Conservation (phyloP, 2,329 filamentous ascomycete genomes). For the Hypoxylon sp. region DNA sequence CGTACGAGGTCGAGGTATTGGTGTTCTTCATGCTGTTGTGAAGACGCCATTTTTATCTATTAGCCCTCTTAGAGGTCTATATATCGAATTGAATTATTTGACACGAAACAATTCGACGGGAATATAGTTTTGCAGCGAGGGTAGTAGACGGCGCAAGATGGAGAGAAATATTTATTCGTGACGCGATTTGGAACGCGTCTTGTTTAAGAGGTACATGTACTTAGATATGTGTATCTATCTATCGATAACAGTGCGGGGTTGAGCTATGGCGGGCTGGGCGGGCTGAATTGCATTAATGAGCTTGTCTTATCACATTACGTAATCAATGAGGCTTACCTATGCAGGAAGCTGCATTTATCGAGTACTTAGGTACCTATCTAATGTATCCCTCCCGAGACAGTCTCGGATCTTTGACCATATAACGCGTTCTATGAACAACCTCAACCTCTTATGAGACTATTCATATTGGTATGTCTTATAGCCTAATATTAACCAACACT, state of each 20-base stretch:
- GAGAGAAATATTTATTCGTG: slow-evolving; percentile 29
- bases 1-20: slow-evolving; percentile 94
- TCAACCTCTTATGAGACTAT: not conserved
- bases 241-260: slow-evolving; percentile 26
- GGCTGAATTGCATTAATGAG: not conserved
- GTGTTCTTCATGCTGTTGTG: slow-evolving; percentile 81
- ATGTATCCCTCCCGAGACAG: not conserved
- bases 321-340: not conserved
- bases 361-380: not conserved
- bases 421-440: not conserved
- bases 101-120: not conserved
- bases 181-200: slow-evolving; percentile 42
- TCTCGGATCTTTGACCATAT: slow-evolving; percentile 1
- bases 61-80: not conserved
- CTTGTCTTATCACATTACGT: not conserved
- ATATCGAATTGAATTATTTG: not conserved
- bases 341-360: not conserved
- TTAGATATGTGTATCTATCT: not conserved
- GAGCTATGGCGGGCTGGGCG: not conserved
- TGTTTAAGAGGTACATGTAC: slow-evolving; percentile 38
- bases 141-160: not conserved
- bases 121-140: not conserved
- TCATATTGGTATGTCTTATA: not conserved
- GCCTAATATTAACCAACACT: not conserved
- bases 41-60: slow-evolving; percentile 25